Base-by-base conservation (phyloP, 176 grass and related monocot species). In the Aegilops sharonensis region DNA sequence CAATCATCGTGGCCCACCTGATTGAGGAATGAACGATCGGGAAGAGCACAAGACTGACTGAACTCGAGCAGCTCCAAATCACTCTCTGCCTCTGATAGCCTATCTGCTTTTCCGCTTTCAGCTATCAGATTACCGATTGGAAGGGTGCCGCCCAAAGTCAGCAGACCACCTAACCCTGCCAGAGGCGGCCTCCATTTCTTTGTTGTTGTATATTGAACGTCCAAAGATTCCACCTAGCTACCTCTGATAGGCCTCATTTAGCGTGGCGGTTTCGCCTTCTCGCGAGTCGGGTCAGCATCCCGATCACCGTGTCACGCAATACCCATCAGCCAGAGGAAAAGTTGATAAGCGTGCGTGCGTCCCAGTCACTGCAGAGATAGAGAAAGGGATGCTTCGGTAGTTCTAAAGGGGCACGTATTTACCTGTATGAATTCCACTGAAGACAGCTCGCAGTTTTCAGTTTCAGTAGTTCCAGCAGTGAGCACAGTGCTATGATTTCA, bases 121-220 rank as follows among this genome's bases (percentile, higher is more conserved):
- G 66, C 54, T 85, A 85, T 81, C 78, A 81, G 29, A 21, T 4
- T 32, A 35, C 67, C 20, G 17, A 71, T 86, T 90, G 78, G 78
- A 77, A 35, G 29, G 29, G 10, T 37, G 36, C 83, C 15, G 1
- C 47, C 10, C 3, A 82, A 50, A 82, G 83, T 78, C 78, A 82
- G 18, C 37, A 82, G 5, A 34, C 3, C 30, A 85, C 88, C 34
- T n/a, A 85, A 75, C 29, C 57, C 70, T 31, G 13, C 15, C 32
- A 21, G 29, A 21, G 29, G 8, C 20, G n/a, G 9, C 36, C 30
- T 48, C 27, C 23, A 36, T 25, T 47, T 36, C 36, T 36, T 21
- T 23, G 23, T 35, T 35, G 34, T 21, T 17, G 31, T 56, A 72
- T 12, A 35, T 24, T 77, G 52, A 45, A 56, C 45, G 37, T 68